These are phyloP conservation scores for Penicillium sp. DNA, from an alignment of 2,329 filamentous ascomycete species.

Conservation along the genomic window DNA sequence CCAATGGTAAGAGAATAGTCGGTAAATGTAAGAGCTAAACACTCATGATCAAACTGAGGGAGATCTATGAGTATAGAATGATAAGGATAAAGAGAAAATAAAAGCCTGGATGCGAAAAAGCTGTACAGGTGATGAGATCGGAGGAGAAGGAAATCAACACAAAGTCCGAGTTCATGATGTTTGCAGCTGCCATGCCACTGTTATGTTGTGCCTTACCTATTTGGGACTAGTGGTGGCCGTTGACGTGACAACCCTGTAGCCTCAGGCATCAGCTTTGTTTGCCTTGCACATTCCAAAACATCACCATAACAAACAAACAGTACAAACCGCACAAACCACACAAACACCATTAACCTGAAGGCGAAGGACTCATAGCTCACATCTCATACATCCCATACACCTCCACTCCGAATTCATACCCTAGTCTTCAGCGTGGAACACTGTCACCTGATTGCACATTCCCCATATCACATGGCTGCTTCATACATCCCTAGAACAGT, in stretches of 20 bases:
- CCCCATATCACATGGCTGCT: neutral
- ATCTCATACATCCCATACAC: neutral
- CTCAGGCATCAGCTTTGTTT: conserved; percentile 17
- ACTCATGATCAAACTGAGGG: conserved; percentile 22
- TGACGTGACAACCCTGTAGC: conserved; percentile 34
- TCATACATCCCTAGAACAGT: neutral
- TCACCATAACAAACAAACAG: neutral
- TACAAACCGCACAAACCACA: neutral
- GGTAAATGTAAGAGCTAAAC: conserved; percentile 18
- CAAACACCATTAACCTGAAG: neutral
- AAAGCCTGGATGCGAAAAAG: neutral
- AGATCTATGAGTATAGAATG: conserved; percentile 1
- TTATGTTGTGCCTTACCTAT: conserved; percentile 33
- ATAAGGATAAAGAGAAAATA: conserved; percentile 21
- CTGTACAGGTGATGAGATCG: conserved; percentile 14
- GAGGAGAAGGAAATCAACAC: conserved; percentile 17
- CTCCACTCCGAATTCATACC: neutral
- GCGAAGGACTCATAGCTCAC: neutral
- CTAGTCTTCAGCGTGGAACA: neutral
- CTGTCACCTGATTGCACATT: neutral
- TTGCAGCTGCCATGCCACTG: conserved; percentile 33
- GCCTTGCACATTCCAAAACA: conserved; percentile 7
- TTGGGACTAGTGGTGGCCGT: conserved; percentile 29
- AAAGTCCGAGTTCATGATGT: conserved; percentile 24
- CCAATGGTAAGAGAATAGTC: conserved; percentile 13